phyloP scores from a whole-genome alignment of 1,284 basidiomycete genomes.

The Fomitopsis schrenkii region DNA sequence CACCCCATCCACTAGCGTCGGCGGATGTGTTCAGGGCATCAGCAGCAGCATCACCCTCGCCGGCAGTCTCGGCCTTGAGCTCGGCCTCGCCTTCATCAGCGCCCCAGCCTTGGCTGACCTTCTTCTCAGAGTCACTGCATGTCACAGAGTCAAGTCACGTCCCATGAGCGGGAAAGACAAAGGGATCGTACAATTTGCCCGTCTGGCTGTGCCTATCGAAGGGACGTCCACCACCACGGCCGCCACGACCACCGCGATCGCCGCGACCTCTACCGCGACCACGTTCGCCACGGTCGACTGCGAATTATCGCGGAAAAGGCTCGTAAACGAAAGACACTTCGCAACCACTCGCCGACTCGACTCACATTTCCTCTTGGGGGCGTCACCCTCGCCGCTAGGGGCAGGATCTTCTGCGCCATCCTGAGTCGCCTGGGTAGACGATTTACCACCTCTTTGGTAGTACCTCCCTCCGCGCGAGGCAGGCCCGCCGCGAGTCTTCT shows the following conservation, averaged over 20 bases:
- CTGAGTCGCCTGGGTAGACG: conserved; percentile 26
- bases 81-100: conserved; percentile 74
- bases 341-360: conserved; percentile 11
- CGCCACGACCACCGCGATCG: conserved; percentile 43
- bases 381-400: conserved; percentile 31
- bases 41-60: conserved; percentile 38
- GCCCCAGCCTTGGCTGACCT: conserved; percentile 89
- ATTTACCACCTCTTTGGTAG: conserved; percentile 63
- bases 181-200: conserved; percentile 60
- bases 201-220: conserved; percentile 84
- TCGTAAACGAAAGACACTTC: background rate
- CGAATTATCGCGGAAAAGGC: conserved; percentile 1
- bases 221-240: conserved; percentile 53
- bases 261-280: conserved; percentile 42
- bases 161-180: background rate
- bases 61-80: conserved; percentile 66
- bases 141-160: background rate
- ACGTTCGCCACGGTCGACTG: conserved; percentile 41
- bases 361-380: conserved; percentile 52
- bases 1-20: conserved; percentile 43
- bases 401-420: conserved; percentile 40
- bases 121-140: conserved; percentile 84
- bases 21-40: conserved; percentile 40
- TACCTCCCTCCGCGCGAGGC: conserved; percentile 72
- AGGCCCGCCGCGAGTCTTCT: conserved; percentile 50